Percentiles rank a stretch among this genome's conserved stretches.
These are phyloP conservation scores for Teunomyces stri DNA, from an alignment of 805 yeast genomes.

Conservation along the genomic window DNA sequence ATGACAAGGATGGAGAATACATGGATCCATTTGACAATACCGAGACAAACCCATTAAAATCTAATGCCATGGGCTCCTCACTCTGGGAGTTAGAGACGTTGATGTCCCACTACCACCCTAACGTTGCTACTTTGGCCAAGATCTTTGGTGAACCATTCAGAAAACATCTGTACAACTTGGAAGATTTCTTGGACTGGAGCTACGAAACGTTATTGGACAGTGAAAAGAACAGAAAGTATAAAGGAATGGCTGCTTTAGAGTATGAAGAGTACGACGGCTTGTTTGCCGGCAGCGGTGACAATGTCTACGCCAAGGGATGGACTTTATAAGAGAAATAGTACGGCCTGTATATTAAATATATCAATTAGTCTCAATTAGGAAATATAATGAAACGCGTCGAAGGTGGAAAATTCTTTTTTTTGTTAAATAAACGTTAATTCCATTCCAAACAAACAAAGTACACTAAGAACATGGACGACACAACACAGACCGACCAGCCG, in stretches of 20 bases:
- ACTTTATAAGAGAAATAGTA: conserved; percentile 8
- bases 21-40: conserved; percentile 64
- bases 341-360: not conserved
- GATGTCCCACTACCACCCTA: conserved; percentile 88
- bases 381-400: conserved; percentile 27
- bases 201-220: conserved; percentile 63
- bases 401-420: not conserved
- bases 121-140: conserved; percentile 86
- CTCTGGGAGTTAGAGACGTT: conserved; percentile 88
- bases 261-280: conserved; percentile 52
- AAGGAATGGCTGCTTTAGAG: conserved; percentile 76
- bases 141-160: conserved; percentile 87
- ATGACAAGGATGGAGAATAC: conserved; percentile 19
- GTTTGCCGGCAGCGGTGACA: conserved; percentile 21
- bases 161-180: conserved; percentile 83
- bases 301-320: conserved; percentile 29
- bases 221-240: conserved; percentile 62
- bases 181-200: conserved; percentile 92
- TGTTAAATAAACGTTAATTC: not conserved
- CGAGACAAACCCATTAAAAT: conserved; percentile 72
- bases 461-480: conserved; percentile 19
- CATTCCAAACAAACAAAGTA: not conserved
- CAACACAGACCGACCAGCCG: conserved; percentile 28
- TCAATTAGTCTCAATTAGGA: conserved; percentile 22
- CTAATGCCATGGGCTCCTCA: conserved; percentile 80